Percentiles rank a stretch among this genome's conserved stretches.
phyloP scores from a whole-genome alignment of 352 stramenopile species.

The Phytophthora palmivora region DNA sequence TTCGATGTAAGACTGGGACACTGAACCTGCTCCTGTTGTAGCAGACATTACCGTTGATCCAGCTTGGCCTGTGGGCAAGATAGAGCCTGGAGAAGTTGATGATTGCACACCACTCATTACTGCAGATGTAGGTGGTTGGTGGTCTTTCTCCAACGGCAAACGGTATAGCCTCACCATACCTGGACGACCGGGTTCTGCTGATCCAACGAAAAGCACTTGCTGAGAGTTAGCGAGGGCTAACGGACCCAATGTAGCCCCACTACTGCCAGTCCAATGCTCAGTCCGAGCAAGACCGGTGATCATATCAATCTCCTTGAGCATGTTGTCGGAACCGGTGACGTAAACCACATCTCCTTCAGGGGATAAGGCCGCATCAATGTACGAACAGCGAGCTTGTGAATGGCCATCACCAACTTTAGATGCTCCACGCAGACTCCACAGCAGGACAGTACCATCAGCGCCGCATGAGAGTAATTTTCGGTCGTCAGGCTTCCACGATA shows the following conservation, averaged over 20 bases:
- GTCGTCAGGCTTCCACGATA: slow-evolving; percentile 84
- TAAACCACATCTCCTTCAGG: slow-evolving; percentile 82
- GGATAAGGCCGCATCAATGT: slow-evolving; percentile 67
- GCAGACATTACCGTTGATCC: slow-evolving; percentile 17
- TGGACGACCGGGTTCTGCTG: slow-evolving; percentile 70
- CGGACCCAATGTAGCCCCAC: slow-evolving; percentile 64
- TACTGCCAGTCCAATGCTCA: slow-evolving; percentile 62
- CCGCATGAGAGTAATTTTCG: slow-evolving; percentile 79
- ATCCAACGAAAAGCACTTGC: slow-evolving; percentile 91
- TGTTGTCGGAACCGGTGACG: slow-evolving; percentile 89
- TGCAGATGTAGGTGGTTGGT: slow-evolving; percentile 15
- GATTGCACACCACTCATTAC: slow-evolving; percentile 13
- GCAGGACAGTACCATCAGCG: slow-evolving; percentile 76
- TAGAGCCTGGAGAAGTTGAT: slow-evolving; percentile 29
- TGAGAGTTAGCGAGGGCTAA: slow-evolving; percentile 86
- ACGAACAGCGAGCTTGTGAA: slow-evolving; percentile 78
- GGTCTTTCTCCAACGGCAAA: slow-evolving; percentile 72
- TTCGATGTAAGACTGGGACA: slow-evolving; percentile 52
- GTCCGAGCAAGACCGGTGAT: slow-evolving; percentile 58
- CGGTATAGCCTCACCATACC: slow-evolving; percentile 80
- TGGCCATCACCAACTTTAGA: slow-evolving; percentile 83
- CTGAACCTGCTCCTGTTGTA: slow-evolving; percentile 15
- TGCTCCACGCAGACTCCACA: slow-evolving; percentile 80
- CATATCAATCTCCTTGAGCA: slow-evolving; percentile 91
- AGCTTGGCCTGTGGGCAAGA: slow-evolving; percentile 20